phyloP scores from a whole-genome alignment of 768 basidiomycete genomes.

The Tulasnella calospora region DNA sequence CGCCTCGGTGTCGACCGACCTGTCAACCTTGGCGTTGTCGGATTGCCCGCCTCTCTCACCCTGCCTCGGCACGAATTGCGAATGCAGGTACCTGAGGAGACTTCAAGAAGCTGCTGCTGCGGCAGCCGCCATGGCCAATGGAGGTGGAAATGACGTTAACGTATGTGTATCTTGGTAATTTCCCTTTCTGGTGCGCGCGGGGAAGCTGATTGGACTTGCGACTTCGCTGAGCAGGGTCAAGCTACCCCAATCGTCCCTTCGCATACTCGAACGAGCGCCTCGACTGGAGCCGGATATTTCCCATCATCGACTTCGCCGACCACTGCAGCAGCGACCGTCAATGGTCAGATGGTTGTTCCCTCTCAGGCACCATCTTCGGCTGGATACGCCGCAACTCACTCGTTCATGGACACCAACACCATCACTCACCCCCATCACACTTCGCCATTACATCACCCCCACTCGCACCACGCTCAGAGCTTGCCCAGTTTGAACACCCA shows the following conservation, averaged over 20 bases:
- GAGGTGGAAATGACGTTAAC: constrained; percentile 25
- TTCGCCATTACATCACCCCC: constrained; percentile 16
- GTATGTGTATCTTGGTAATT: constrained; percentile 4
- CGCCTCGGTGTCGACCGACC: constrained; percentile 27
- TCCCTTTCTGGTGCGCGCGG: not conserved
- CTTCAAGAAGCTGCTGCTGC: constrained; percentile 63
- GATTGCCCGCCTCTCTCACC: not conserved
- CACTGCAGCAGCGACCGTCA: not conserved
- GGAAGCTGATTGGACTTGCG: not conserved
- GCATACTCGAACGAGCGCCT: constrained; percentile 14
- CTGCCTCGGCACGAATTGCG: not conserved
- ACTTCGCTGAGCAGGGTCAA: constrained; percentile 6
- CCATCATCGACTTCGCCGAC: constrained; percentile 4
- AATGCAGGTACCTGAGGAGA: constrained; percentile 63
- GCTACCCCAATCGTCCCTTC: constrained; percentile 10
- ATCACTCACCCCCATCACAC: constrained; percentile 19
- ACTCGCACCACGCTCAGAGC: constrained; percentile 8
- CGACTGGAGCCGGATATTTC: constrained; percentile 18
- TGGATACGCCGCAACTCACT: constrained; percentile 17
- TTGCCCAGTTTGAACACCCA: constrained; percentile 12
- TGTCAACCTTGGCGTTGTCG: not conserved
- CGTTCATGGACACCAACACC: constrained; percentile 28
- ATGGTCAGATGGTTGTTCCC: constrained; percentile 19
- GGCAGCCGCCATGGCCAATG: constrained; percentile 50
- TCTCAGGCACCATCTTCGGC: constrained; percentile 18